Evolutionary conservation across 1,139 yeast species (phyloP).

Genomic region (Kluyveromyces sp.): DNA sequence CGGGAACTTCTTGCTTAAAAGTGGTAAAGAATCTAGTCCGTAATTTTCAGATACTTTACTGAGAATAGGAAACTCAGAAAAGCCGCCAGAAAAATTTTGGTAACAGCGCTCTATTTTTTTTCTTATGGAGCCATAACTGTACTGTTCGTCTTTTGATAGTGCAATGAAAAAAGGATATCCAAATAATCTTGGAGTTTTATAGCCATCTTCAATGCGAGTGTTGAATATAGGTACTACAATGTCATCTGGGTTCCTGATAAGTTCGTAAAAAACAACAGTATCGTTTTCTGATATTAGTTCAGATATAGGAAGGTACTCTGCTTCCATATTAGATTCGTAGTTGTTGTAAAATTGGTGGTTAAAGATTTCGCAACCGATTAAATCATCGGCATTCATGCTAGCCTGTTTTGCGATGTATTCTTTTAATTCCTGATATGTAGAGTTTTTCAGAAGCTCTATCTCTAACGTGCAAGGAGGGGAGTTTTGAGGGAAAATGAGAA

Average conservation of each 20-base stretch:
- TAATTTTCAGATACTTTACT: constrained; percentile 1
- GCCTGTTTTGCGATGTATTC: constrained; percentile 50
- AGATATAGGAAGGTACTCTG: constrained; percentile 57
- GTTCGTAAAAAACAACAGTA: constrained; percentile 60
- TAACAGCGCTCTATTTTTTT: constrained; percentile 44
- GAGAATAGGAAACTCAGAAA: constrained; percentile 17
- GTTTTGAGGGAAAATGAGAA: constrained; percentile 53
- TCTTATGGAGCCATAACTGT: constrained; percentile 48
- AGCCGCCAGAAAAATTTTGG: constrained; percentile 35
- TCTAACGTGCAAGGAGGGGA: constrained; percentile 47
- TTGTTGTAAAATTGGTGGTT: constrained; percentile 61
- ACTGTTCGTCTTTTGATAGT: constrained; percentile 41
- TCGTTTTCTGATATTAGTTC: constrained; percentile 63
- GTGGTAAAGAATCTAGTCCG: constrained; percentile 15
- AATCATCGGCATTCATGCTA: constrained; percentile 35
- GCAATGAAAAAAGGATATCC: constrained; percentile 73
- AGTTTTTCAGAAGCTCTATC: constrained; percentile 62
- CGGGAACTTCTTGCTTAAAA: constrained; percentile 17
- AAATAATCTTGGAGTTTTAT: constrained; percentile 37
- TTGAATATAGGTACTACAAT: constrained; percentile 64
- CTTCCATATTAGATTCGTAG: constrained; percentile 54
- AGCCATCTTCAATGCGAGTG: constrained; percentile 40
- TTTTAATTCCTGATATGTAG: constrained; percentile 60
- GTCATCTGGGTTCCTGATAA: constrained; percentile 38
- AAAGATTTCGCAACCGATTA: constrained; percentile 67